Evolutionary conservation across 768 basidiomycete genomes (phyloP), one percentile per base, ranked within the genome.

Genomic region (Favolaschia claudopus): DNA sequence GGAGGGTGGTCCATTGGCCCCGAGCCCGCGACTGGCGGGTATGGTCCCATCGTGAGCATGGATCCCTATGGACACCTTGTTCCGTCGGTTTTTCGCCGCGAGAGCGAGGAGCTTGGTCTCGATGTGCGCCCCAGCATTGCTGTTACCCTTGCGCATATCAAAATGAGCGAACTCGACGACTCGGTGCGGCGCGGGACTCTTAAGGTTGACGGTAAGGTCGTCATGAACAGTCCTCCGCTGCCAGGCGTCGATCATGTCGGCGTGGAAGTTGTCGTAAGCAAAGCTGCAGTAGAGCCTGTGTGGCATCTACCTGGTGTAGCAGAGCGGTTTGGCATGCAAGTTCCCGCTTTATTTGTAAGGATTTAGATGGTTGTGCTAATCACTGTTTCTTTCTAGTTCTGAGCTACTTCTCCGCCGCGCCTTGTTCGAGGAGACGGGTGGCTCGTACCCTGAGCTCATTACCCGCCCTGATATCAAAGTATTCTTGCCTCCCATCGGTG

Each of bases 241-340:
- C 77, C 68, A 50, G 90, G 90, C 44, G 80, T 81, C 19, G 89
- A 92, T 67, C 89, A 85, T 54, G 86, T 89, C 8, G 96, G 96
- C 7, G 86, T 98, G 17, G 96, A 99, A 77, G 85, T 98, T 13
- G 85, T 78, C 42, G 85, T 91, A n/a, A 89, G 87, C 71, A 98
- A 98, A 76, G 96, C 95, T 0, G 96, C 96, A 0, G 89, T 98
- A 8, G 96, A 98, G 70, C 96, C 96, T 0, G 95, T 98, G 14
- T 98, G 96, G 96, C 93, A 91, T 71, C 77, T 97, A 1, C 96
- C 96, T 39, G 94, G 95, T 12, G 88, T 99, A 2, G 96, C 96
- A 0, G 91, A 93, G 64, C 81, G 96, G n/a, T 94, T 99, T 67
- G 91, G 89, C 20, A 95, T 97, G 93, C 92, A 66, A 69, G 91